Percentiles rank a stretch among this genome's conserved stretches.
These are phyloP conservation scores for Vanrija pseudolonga DNA, from an alignment of 1,284 basidiomycete genomes.

Conservation along the genomic window DNA sequence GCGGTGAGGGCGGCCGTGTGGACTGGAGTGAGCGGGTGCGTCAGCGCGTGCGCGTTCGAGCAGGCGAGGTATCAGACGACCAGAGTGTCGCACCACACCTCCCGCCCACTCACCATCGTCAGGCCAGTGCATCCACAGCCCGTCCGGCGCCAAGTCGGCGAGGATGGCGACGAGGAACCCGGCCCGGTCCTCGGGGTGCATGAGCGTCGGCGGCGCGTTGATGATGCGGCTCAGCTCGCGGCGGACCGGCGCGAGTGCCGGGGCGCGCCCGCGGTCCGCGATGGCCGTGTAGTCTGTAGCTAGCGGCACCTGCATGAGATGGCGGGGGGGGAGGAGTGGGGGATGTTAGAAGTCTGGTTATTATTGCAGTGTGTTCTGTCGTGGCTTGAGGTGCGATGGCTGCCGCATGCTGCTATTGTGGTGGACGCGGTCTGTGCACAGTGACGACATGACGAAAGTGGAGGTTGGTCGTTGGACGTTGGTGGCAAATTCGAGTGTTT, in stretches of 20 bases:
- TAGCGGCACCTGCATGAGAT: not conserved
- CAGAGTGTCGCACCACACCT: not conserved
- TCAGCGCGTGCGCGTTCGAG: not conserved
- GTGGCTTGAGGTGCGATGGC: not conserved
- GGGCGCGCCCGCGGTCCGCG: not conserved
- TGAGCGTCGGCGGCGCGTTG: conserved; percentile 47
- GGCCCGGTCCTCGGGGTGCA: conserved; percentile 48
- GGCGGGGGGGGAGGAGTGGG: too few species aligned
- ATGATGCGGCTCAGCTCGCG: conserved; percentile 8
- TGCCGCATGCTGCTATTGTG: too few species aligned
- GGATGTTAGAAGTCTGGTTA: too few species aligned
- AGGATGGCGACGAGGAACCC: conserved; percentile 57
- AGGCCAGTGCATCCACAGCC: conserved; percentile 30
- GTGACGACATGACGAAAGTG: too few species aligned
- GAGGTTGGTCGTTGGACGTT: too few species aligned
- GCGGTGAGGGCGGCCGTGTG: conserved; percentile 59
- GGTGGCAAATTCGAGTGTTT: too few species aligned
- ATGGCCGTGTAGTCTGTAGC: not conserved
- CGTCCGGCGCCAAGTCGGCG: conserved; percentile 59
- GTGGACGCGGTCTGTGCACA: too few species aligned
- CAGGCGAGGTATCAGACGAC: conserved; percentile 9
- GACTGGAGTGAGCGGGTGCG: conserved; percentile 16
- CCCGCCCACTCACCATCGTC: conserved; percentile 23
- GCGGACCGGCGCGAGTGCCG: not conserved
- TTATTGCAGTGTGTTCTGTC: too few species aligned